Evolutionary conservation across 1,139 yeast species (phyloP).

Genomic region (Pichia sp.): DNA sequence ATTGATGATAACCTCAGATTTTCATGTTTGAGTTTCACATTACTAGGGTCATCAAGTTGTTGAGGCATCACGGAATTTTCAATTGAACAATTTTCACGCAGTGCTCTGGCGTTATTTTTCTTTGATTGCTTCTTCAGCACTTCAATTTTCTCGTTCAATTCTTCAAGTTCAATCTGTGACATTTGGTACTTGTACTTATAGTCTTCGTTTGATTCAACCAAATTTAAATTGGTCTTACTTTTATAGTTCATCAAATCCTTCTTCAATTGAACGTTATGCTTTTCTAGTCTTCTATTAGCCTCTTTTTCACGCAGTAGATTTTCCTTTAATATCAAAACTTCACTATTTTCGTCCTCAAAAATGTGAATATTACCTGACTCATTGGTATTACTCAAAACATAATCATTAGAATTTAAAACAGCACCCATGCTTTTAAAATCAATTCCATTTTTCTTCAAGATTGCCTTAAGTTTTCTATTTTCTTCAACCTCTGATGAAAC

Average conservation of each 20-base stretch:
- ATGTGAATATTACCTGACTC: constrained; percentile 2
- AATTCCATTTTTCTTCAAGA: constrained; percentile 25
- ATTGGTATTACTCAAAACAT: neutral
- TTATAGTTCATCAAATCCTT: constrained; percentile 26
- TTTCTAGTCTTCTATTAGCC: constrained; percentile 24
- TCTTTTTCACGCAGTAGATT: constrained; percentile 27
- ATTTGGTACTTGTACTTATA: constrained; percentile 23
- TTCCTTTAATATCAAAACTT: constrained; percentile 16
- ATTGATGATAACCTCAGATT: constrained; percentile 27
- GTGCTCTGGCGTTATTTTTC: neutral
- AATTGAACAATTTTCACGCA: constrained; percentile 2
- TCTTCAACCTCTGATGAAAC: constrained; percentile 47
- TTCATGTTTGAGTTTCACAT: constrained; percentile 24
- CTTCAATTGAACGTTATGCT: constrained; percentile 24
- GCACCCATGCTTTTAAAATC: neutral
- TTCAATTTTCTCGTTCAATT: constrained; percentile 19
- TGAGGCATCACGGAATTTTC: constrained; percentile 1
- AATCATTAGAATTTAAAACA: neutral
- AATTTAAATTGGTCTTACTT: constrained; percentile 11
- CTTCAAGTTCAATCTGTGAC: constrained; percentile 19
- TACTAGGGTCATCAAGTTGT: neutral
- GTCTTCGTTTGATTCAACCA: constrained; percentile 7
- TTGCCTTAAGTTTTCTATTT: constrained; percentile 37
- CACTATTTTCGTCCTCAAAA: constrained; percentile 10
- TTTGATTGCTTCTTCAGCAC: constrained; percentile 1